Conservation (phyloP, 257 asterid genomes). For the Solanum bulbocastanum region DNA sequence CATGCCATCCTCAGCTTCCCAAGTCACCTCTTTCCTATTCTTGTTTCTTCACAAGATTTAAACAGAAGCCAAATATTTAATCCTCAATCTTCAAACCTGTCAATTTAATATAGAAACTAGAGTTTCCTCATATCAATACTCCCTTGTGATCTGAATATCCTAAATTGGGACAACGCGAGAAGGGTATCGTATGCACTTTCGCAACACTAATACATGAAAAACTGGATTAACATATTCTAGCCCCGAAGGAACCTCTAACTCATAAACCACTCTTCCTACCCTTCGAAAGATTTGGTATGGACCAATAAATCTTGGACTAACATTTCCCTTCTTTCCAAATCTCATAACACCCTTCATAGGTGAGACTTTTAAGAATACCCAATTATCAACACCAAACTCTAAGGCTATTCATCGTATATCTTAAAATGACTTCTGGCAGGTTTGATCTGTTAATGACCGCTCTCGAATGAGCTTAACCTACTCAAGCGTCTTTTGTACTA, state of each 20-base stretch:
- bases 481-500: too few relatives aligned
- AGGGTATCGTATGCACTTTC: too few relatives aligned
- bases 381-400: neutral
- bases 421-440: too few relatives aligned
- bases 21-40: neutral
- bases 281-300: neutral
- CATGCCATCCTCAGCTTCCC: neutral
- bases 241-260: neutral
- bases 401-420: too few relatives aligned
- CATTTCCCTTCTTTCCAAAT: neutral
- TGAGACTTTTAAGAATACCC: neutral
- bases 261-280: neutral
- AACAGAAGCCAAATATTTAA: too few relatives aligned
- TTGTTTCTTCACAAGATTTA: too few relatives aligned
- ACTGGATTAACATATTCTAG: too few relatives aligned
- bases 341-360: neutral
- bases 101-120: neutral
- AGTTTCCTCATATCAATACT: neutral
- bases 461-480: too few relatives aligned
- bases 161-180: neutral
- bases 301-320: neutral
- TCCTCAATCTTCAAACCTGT: neutral
- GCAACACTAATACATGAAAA: neutral
- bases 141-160: neutral
- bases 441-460: too few relatives aligned